Conservation (phyloP, 2,329 filamentous ascomycete species). For the Graphium sp. region DNA sequence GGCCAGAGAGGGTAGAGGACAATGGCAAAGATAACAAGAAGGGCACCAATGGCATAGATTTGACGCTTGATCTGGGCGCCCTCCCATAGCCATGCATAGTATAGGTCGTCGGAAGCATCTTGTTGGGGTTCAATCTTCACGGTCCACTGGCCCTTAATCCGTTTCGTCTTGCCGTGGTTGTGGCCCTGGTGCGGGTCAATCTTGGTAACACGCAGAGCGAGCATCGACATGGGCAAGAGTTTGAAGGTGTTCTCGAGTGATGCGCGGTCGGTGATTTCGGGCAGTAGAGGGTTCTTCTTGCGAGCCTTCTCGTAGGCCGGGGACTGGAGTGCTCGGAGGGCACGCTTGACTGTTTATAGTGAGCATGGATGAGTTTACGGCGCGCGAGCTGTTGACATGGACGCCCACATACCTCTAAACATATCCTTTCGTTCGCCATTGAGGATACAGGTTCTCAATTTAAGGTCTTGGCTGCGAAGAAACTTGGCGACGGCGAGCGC, state of each 20-base stretch:
- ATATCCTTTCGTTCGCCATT: slow-evolving; percentile 96
- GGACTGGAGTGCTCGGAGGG: slow-evolving; percentile 76
- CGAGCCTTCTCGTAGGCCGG: slow-evolving; percentile 80
- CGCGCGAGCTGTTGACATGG: no score
- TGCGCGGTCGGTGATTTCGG: slow-evolving; percentile 72
- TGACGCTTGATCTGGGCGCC: slow-evolving; percentile 88
- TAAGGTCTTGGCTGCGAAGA: slow-evolving; percentile 67
- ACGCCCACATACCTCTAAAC: slow-evolving; percentile 73
- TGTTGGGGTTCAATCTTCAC: slow-evolving; percentile 94
- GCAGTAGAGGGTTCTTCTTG: slow-evolving; percentile 78
- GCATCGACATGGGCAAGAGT: slow-evolving; percentile 81
- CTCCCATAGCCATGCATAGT: slow-evolving; percentile 96
- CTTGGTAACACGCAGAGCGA: slow-evolving; percentile 81
- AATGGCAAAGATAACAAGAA: slow-evolving; percentile 69
- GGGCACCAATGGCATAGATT: slow-evolving; percentile 70
- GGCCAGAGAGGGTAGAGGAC: slow-evolving; percentile 97
- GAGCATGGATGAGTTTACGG: no score
- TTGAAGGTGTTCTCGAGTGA: slow-evolving; percentile 91
- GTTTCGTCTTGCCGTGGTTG: slow-evolving; percentile 63
- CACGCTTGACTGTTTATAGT: slow-evolving; percentile 87
- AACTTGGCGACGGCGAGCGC: slow-evolving; percentile 83
- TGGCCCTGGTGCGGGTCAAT: slow-evolving; percentile 54
- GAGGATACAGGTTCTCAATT: slow-evolving; percentile 78
- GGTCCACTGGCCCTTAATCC: slow-evolving; percentile 89
- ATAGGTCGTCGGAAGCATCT: slow-evolving; percentile 69